phyloP scores from a whole-genome alignment of 805 yeast species.

The Sugiyamaella chiloensis region DNA sequence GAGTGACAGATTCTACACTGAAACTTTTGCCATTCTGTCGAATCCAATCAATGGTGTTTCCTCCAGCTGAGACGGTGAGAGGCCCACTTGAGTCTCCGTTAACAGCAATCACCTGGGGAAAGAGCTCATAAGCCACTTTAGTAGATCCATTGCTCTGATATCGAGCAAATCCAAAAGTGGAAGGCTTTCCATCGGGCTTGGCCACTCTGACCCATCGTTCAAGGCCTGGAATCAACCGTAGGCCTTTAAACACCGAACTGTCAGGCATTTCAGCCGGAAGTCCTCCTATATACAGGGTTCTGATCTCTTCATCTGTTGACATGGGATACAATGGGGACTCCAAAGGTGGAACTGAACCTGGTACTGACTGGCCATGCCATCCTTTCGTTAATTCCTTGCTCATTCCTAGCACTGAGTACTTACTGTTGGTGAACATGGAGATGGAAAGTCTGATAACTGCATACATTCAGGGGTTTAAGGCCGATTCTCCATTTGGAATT shows the following conservation, averaged over 20 bases:
- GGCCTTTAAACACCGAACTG: constrained; percentile 8
- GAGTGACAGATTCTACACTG: constrained; percentile 1
- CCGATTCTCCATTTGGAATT: too few relatives aligned
- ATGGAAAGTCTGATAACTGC: background rate
- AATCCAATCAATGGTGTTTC: constrained; percentile 15
- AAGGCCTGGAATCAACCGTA: constrained; percentile 21
- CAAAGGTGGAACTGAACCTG: too few relatives aligned
- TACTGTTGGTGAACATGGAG: too few relatives aligned
- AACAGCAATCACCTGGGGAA: constrained; percentile 15
- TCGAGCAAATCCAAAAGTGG: constrained; percentile 22
- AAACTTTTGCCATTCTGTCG: background rate
- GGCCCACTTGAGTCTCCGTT: background rate
- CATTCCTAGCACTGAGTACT: background rate
- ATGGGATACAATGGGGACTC: constrained; percentile 15
- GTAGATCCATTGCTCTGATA: constrained; percentile 16
- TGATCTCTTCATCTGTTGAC: constrained; percentile 19
- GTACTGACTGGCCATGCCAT: too few relatives aligned
- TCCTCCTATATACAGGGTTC: constrained; percentile 20
- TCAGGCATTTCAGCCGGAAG: constrained; percentile 21
- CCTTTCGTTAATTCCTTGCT: background rate
- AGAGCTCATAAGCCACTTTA: constrained; percentile 20
- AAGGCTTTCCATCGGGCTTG: constrained; percentile 14
- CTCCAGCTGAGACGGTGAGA: constrained; percentile 12
- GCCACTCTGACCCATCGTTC: constrained; percentile 17
- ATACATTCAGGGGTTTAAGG: background rate